These are phyloP conservation scores for Thymus mandschuricus DNA, from an alignment of 257 asterid species.

Conservation along the genomic window DNA sequence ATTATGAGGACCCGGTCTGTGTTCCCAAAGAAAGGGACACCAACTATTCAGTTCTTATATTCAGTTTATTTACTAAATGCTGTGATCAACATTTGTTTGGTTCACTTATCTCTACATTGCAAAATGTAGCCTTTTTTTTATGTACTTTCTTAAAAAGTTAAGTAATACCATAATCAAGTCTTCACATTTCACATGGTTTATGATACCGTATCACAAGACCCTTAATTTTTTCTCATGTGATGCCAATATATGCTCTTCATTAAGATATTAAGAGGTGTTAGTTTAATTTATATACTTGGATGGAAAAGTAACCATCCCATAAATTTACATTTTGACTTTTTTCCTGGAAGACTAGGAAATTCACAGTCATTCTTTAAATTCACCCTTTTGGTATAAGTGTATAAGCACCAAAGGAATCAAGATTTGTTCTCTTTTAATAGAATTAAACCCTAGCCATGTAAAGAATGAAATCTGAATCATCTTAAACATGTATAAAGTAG, in stretches of 20 bases:
- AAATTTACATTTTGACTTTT: background rate
- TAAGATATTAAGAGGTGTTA: background rate
- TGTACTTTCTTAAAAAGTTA: background rate
- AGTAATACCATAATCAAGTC: background rate
- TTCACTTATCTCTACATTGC: no score
- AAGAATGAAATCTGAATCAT: background rate
- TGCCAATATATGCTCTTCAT: background rate
- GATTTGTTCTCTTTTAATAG: background rate
- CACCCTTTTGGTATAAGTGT: background rate
- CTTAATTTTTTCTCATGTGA: background rate
- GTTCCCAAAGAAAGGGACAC: background rate
- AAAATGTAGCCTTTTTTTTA: background rate
- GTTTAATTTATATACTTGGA: background rate
- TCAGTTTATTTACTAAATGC: background rate
- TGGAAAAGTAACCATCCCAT: background rate
- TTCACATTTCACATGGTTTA: background rate
- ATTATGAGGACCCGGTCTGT: background rate
- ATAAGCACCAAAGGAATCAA: background rate
- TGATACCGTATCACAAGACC: background rate
- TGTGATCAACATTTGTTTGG: background rate
- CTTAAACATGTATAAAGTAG: background rate
- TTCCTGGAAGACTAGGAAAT: background rate
- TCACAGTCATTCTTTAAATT: background rate
- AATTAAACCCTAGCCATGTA: background rate
- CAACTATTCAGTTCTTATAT: background rate